A percentile compares a stretch with the other conserved stretches of the same genome.
phyloP scores from a whole-genome alignment of 2,329 filamentous ascomycete species.

The Fusarium nematophilum region DNA sequence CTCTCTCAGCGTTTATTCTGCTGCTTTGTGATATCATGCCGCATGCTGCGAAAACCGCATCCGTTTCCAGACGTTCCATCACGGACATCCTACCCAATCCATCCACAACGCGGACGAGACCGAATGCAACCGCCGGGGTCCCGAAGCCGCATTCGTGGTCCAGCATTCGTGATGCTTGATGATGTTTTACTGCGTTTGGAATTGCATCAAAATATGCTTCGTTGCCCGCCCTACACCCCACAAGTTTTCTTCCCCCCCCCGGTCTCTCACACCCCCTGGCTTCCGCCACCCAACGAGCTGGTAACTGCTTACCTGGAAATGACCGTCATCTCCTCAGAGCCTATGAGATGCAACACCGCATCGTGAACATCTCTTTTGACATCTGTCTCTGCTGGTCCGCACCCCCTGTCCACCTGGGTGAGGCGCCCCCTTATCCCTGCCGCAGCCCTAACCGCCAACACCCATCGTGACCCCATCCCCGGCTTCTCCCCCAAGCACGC shows the following conservation, averaged over 20 bases:
- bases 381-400: not conserved
- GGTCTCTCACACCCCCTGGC: not conserved
- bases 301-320: conserved; percentile 6
- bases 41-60: not conserved
- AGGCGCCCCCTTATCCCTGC: conserved; percentile 17
- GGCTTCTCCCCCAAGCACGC: not conserved
- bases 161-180: conserved; percentile 2
- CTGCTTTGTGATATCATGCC: not conserved
- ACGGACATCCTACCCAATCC: conserved; percentile 20
- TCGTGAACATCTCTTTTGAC: not conserved
- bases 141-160: conserved; percentile 1
- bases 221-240: conserved; percentile 1
- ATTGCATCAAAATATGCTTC: conserved; percentile 5
- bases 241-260: no score
- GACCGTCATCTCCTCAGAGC: conserved; percentile 5
- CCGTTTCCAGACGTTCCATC: conserved; percentile 20
- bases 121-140: conserved; percentile 1
- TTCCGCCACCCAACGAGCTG: not conserved
- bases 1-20: conserved; percentile 4
- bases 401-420: conserved; percentile 9
- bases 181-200: no score
- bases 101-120: conserved; percentile 5
- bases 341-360: conserved; percentile 5
- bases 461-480: no score
- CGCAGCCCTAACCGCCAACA: not conserved